Conservation (phyloP, 805 yeast species). For the Ogataea polymorpha region DNA sequence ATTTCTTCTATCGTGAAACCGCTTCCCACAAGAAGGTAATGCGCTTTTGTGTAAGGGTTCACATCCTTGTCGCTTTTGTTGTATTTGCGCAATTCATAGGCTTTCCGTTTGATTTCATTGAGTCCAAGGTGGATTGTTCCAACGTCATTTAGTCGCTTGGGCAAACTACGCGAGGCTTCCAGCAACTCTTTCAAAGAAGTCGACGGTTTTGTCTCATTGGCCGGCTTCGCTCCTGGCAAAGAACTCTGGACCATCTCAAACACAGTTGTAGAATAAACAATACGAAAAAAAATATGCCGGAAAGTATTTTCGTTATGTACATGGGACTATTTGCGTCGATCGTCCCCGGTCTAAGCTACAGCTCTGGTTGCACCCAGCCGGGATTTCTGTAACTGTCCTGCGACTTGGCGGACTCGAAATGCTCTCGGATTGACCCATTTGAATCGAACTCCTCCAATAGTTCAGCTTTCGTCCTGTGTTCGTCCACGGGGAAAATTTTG, state of each 20-base stretch:
- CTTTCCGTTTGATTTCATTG: slow-evolving; percentile 70
- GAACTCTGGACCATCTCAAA: slow-evolving; percentile 7
- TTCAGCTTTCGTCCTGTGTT: slow-evolving; percentile 10
- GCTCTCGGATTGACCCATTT: slow-evolving; percentile 9
- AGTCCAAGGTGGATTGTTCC: slow-evolving; percentile 82
- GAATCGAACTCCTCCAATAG: slow-evolving; percentile 13
- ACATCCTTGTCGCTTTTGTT: slow-evolving; percentile 35
- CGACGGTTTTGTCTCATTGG: slow-evolving; percentile 13
- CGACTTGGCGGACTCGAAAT: not conserved
- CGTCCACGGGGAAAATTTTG: slow-evolving; percentile 20
- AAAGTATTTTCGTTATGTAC: not conserved
- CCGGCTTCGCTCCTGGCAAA: slow-evolving; percentile 3
- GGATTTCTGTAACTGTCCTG: slow-evolving; percentile 3
- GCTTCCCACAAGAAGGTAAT: slow-evolving; percentile 84
- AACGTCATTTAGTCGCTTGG: slow-evolving; percentile 58
- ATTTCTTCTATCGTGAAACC: slow-evolving; percentile 86
- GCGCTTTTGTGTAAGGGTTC: slow-evolving; percentile 63
- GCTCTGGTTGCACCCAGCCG: slow-evolving; percentile 23
- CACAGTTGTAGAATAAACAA: slow-evolving; percentile 6
- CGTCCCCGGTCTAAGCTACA: slow-evolving; percentile 1
- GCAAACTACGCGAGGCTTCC: slow-evolving; percentile 75
- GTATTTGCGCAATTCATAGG: slow-evolving; percentile 51
- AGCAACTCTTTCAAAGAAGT: slow-evolving; percentile 62
- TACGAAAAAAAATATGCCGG: slow-evolving; percentile 5
- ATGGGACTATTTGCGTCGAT: slow-evolving; percentile 4